A percentile compares a stretch with the other conserved stretches of the same genome.
Evolutionary conservation across 129 eudicot genomes (phyloP).

Genomic region (Sambucus nigra): DNA sequence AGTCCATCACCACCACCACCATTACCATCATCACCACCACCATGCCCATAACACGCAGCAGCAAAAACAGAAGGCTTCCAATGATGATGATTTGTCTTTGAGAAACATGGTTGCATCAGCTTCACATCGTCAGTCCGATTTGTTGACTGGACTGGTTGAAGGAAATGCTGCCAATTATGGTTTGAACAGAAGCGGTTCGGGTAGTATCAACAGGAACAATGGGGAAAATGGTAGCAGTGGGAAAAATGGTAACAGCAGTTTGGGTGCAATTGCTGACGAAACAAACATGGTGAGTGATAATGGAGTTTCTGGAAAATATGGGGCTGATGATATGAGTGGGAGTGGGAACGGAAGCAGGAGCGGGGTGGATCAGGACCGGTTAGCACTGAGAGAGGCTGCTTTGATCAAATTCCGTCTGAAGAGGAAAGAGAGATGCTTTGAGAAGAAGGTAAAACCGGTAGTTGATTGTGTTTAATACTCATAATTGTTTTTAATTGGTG

Average conservation of each 20-base stretch:
- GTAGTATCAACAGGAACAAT: slow-evolving; percentile 49
- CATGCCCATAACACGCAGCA: slow-evolving; percentile 13
- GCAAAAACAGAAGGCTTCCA: slow-evolving; percentile 10
- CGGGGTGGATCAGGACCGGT: slow-evolving; percentile 37
- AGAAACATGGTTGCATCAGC: background rate
- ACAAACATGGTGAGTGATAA: slow-evolving; percentile 23
- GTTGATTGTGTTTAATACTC: slow-evolving; percentile 12
- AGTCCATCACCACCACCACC: slow-evolving; percentile 28
- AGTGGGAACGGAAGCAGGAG: slow-evolving; percentile 40
- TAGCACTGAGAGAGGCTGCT: slow-evolving; percentile 54
- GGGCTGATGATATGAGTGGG: slow-evolving; percentile 27
- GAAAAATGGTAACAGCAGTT: slow-evolving; percentile 37
- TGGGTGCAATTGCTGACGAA: slow-evolving; percentile 27
- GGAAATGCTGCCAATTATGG: slow-evolving; percentile 50
- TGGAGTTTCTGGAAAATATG: slow-evolving; percentile 33
- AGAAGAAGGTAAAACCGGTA: slow-evolving; percentile 55
- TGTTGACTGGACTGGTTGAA: slow-evolving; percentile 22
- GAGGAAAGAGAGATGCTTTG: slow-evolving; percentile 71
- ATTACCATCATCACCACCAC: slow-evolving; percentile 27
- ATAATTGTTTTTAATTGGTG: too few species aligned
- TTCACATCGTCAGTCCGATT: slow-evolving; percentile 17
- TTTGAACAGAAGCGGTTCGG: slow-evolving; percentile 42
- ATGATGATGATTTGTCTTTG: slow-evolving; percentile 13
- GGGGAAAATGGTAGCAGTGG: slow-evolving; percentile 53
- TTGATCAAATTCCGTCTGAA: slow-evolving; percentile 53